phyloP scores from a whole-genome alignment of 179 eudicot genomes.

The Beta corolliflora region DNA sequence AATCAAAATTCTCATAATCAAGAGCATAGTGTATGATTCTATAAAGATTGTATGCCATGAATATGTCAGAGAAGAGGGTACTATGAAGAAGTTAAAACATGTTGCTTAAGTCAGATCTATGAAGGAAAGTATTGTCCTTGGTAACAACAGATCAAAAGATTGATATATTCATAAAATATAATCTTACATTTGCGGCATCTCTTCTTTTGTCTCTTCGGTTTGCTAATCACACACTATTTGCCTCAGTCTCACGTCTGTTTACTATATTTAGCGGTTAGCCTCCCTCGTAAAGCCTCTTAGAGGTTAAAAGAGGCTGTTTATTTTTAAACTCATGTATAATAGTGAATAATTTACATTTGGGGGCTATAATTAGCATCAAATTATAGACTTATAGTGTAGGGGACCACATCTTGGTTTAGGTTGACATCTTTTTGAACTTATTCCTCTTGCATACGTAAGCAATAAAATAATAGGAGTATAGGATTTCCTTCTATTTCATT shows the following conservation, averaged over 20 bases:
- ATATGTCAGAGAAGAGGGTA: constrained; percentile 9
- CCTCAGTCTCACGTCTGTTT: neutral
- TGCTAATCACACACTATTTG: constrained; percentile 19
- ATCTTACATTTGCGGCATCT: neutral
- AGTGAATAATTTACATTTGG: constrained; percentile 18
- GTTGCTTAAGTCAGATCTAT: constrained; percentile 1
- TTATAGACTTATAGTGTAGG: neutral
- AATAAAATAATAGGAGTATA: neutral
- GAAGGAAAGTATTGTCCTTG: constrained; percentile 16
- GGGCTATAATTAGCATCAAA: constrained; percentile 7
- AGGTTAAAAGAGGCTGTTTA: constrained; percentile 16
- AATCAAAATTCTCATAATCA: neutral
- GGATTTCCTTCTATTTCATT: neutral
- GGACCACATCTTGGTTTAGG: constrained; percentile 23
- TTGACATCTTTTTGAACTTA: neutral
- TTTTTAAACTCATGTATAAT: constrained; percentile 16
- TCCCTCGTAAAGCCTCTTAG: constrained; percentile 23
- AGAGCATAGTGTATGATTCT: neutral
- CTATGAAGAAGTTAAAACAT: neutral
- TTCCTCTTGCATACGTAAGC: constrained; percentile 8
- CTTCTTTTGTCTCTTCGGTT: constrained; percentile 36
- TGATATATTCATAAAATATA: constrained; percentile 1
- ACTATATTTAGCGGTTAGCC: constrained; percentile 8
- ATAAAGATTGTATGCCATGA: constrained; percentile 1
- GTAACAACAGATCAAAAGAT: constrained; percentile 1